phyloP scores from a whole-genome alignment of 2,329 filamentous ascomycete species.

The Nectriaceae sp. region DNA sequence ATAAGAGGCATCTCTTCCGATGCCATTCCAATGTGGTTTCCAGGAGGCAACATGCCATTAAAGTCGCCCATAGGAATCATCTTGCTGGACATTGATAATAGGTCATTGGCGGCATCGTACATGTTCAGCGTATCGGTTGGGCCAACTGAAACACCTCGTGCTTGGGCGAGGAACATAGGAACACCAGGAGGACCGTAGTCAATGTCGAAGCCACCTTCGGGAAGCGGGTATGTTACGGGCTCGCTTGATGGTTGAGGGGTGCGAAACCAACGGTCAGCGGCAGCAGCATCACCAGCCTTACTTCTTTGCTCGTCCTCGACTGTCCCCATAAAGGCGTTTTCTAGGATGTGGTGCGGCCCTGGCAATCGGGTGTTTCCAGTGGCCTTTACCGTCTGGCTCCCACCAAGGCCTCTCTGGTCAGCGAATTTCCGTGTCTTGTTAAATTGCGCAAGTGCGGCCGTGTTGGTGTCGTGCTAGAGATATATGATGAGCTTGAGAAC shows the following conservation, averaged over 20 bases:
- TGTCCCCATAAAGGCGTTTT: conserved; percentile 22
- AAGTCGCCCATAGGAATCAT: conserved; percentile 16
- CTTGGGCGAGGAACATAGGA: conserved; percentile 30
- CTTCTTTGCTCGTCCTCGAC: conserved; percentile 21
- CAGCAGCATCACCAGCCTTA: conserved; percentile 18
- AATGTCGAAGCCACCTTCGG: conserved; percentile 15
- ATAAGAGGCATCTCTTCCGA: conserved; percentile 14
- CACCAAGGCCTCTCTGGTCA: conserved; percentile 19
- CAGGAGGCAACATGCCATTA: conserved; percentile 18
- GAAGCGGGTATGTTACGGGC: conserved; percentile 1
- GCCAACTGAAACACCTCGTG: conserved; percentile 19
- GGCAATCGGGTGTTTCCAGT: conserved; percentile 20
- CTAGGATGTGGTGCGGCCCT: conserved; percentile 30
- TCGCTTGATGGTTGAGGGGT: conserved; percentile 5
- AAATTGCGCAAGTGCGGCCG: conserved; percentile 32
- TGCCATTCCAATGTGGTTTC: conserved; percentile 9
- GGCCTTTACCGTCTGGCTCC: conserved; percentile 9
- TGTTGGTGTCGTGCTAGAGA: conserved; percentile 31
- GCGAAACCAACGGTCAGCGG: conserved; percentile 23
- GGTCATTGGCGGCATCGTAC: conserved; percentile 24
- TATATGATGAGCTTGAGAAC: conserved; percentile 4
- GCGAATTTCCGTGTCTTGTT: conserved; percentile 31
- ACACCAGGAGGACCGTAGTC: conserved; percentile 28
- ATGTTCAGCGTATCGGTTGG: conserved; percentile 16
- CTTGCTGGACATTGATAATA: conserved; percentile 21